Percentiles rank a stretch among this genome's conserved stretches.
phyloP scores from a whole-genome alignment of 805 yeast species.

The Kuraishia hungarica region DNA sequence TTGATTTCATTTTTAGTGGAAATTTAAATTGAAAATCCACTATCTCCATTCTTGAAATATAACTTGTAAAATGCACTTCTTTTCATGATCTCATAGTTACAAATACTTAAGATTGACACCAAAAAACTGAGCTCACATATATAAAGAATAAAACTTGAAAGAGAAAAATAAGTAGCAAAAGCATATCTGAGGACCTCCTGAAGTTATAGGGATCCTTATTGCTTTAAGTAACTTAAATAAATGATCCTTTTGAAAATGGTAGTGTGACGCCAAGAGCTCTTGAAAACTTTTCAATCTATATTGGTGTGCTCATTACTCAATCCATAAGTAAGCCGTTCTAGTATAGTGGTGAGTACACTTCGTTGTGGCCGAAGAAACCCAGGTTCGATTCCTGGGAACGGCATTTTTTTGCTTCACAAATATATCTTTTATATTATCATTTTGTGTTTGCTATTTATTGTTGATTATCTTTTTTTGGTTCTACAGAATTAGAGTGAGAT shows the following conservation, averaged over 20 bases:
- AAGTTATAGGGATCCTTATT: too few relatives aligned
- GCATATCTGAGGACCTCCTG: too few relatives aligned
- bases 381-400: slow-evolving; percentile 9
- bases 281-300: not conserved
- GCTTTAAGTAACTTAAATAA: too few relatives aligned
- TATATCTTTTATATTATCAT: not conserved
- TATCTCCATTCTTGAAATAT: not conserved
- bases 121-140: too few relatives aligned
- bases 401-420: slow-evolving; percentile 5
- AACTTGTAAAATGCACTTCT: not conserved
- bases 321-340: slow-evolving; percentile 6
- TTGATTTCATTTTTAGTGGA: too few relatives aligned
- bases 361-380: slow-evolving; percentile 9
- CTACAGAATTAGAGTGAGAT: too few relatives aligned
- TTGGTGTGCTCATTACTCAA: not conserved
- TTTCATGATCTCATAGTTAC: too few relatives aligned
- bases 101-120: too few relatives aligned
- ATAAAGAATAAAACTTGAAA: too few relatives aligned
- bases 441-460: too few relatives aligned
- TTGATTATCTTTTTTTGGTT: not conserved
- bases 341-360: slow-evolving; percentile 9
- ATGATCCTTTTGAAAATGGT: not conserved
- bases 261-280: not conserved
- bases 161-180: too few relatives aligned
- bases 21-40: not conserved